phyloP scores from a whole-genome alignment of 805 yeast genomes.

The Candida vartiovaarae region DNA sequence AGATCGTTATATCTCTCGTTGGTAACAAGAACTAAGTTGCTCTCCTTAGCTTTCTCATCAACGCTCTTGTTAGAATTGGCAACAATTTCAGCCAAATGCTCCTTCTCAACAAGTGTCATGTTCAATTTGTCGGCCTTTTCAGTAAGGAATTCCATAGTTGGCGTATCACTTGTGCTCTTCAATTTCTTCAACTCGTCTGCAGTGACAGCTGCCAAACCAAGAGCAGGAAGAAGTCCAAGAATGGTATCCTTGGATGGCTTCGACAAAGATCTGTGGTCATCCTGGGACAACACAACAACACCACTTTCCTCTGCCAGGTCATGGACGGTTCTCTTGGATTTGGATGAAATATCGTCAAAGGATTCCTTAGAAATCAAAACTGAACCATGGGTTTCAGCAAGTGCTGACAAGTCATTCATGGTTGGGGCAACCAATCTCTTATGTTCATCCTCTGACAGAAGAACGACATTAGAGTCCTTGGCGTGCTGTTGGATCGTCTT shows the following conservation, averaged over 20 bases:
- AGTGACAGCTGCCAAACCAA: conserved; percentile 9
- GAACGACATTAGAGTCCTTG: conserved; percentile 17
- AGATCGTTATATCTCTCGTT: conserved; percentile 8
- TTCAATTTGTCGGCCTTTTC: conserved; percentile 9
- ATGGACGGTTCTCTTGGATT: conserved; percentile 11
- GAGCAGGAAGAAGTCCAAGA: conserved; percentile 3
- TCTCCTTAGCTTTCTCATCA: conserved; percentile 22
- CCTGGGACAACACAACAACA: conserved; percentile 11
- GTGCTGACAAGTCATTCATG: conserved; percentile 1
- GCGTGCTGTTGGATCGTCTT: conserved; percentile 15
- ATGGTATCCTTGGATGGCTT: conserved; percentile 13
- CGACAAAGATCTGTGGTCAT: conserved; percentile 10
- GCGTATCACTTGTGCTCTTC: conserved; percentile 5
- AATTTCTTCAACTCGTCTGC: conserved; percentile 2
- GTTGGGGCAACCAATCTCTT: conserved; percentile 12
- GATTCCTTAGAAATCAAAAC: conserved; percentile 5
- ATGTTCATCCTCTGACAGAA: conserved; percentile 21
- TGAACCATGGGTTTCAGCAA: conserved; percentile 6
- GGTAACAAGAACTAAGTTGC: conserved; percentile 15
- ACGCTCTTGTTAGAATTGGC: conserved; percentile 17
- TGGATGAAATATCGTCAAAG: conserved; percentile 8
- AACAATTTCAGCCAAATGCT: conserved; percentile 7
- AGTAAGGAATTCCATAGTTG: conserved; percentile 8
- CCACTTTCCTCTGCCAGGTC: conserved; percentile 17
- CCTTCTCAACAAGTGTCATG: conserved; percentile 11